Evolutionary conservation across 129 eudicot genomes (phyloP).

Genomic region (Centrapalus pauciflorus): DNA sequence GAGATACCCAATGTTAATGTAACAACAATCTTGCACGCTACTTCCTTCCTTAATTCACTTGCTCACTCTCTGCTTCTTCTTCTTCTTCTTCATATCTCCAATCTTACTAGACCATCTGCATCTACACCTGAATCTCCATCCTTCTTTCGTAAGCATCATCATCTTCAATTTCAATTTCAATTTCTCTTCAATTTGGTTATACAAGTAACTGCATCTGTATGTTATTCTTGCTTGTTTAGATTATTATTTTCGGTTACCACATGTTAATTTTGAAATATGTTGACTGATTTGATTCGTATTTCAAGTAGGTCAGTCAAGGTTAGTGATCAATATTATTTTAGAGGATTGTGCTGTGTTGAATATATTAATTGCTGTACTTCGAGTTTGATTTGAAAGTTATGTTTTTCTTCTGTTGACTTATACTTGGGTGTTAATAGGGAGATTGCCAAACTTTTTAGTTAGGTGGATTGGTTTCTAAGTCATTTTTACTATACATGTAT

Average conservation of each 20-base stretch:
- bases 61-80: slow-evolving; percentile 1
- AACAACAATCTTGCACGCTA: slow-evolving; percentile 30
- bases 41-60: slow-evolving; percentile 19
- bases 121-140: slow-evolving; percentile 4
- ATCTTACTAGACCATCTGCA: slow-evolving; percentile 4
- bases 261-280: not conserved
- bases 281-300: not conserved
- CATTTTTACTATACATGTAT: not conserved
- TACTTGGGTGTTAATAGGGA: not conserved
- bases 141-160: slow-evolving; percentile 19
- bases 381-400: not conserved
- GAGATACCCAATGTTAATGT: too few species aligned
- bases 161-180: not conserved
- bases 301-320: not conserved
- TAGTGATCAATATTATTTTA: slow-evolving; percentile 3
- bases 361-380: not conserved
- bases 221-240: slow-evolving; percentile 1
- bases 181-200: not conserved
- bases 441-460: not conserved
- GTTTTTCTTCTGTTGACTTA: not conserved
- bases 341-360: not conserved
- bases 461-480: not conserved
- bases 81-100: not conserved
- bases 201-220: too few species aligned
- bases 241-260: not conserved